A percentile compares a stretch with the other conserved stretches of the same genome.
Evolutionary conservation across 2,329 filamentous ascomycete genomes (phyloP).

Genomic region (Nigrospora sphaerica): DNA sequence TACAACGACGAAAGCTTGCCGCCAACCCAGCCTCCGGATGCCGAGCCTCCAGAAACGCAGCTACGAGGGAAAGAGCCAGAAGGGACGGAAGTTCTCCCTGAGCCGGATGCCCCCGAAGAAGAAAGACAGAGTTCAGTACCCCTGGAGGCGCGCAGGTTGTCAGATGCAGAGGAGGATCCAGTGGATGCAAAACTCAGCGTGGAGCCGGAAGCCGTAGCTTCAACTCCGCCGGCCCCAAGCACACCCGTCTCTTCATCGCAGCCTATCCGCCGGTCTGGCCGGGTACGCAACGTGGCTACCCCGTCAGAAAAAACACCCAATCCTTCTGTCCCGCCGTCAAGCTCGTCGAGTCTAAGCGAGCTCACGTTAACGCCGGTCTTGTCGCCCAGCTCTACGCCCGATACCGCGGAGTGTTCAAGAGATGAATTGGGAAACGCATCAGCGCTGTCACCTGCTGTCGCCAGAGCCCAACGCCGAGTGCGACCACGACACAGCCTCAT

Average conservation of each 20-base stretch:
- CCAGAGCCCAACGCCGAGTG: constrained; percentile 20
- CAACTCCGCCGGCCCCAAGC: too few relatives aligned
- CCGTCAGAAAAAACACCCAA: constrained; percentile 4
- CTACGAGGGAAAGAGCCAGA: too few relatives aligned
- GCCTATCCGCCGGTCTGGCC: not conserved
- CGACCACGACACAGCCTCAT: constrained; percentile 15
- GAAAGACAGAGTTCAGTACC: too few relatives aligned
- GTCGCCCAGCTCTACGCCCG: constrained; percentile 16
- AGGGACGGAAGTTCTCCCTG: too few relatives aligned
- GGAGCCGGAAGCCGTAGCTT: too few relatives aligned
- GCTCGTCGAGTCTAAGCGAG: constrained; percentile 16
- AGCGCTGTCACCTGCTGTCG: constrained; percentile 24
- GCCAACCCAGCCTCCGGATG: not conserved
- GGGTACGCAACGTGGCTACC: not conserved
- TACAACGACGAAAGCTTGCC: not conserved
- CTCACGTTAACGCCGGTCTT: constrained; percentile 18
- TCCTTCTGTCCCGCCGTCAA: not conserved
- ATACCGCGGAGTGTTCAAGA: constrained; percentile 11
- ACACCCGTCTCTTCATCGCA: not conserved
- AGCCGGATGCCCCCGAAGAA: too few relatives aligned
- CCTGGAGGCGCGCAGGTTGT: too few relatives aligned
- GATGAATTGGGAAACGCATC: constrained; percentile 3
- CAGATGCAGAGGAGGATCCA: too few relatives aligned
- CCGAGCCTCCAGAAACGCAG: too few relatives aligned
- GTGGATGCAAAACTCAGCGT: too few relatives aligned